Conservation (phyloP, 768 basidiomycete species). For the Lentinula boryana region DNA sequence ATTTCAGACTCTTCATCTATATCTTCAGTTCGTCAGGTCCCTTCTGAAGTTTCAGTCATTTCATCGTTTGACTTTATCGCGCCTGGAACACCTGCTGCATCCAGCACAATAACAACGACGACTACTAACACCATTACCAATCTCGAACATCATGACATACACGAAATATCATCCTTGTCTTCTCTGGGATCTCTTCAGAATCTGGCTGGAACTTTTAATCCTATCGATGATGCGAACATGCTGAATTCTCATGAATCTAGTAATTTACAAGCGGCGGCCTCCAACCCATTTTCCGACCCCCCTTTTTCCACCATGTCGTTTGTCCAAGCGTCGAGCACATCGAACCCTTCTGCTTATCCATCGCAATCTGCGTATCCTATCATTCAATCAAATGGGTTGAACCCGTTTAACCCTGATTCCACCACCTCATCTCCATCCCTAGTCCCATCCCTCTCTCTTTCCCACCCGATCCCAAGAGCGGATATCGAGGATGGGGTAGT, state of each 20-base stretch:
- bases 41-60: not conserved
- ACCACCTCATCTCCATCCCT: not conserved
- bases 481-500: conserved; percentile 1
- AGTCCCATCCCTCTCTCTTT: not conserved
- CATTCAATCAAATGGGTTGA: not conserved
- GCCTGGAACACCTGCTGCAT: not conserved
- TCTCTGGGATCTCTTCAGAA: not conserved
- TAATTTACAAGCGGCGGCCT: not conserved
- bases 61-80: not conserved
- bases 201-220: not conserved
- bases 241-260: too few relatives aligned
- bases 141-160: not conserved
- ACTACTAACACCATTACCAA: not conserved
- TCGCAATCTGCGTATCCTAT: not conserved
- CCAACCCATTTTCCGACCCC: not conserved
- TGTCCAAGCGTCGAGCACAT: not conserved
- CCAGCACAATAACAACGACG: not conserved
- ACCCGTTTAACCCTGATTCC: not conserved
- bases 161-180: not conserved
- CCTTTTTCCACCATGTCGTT: not conserved
- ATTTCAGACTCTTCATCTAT: not conserved
- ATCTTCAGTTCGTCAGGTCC: not conserved
- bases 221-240: not conserved
- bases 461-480: not conserved
- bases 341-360: not conserved